Base-by-base conservation (phyloP, 2,329 filamentous ascomycete genomes). In the Pseudofabraea citricarpa region DNA sequence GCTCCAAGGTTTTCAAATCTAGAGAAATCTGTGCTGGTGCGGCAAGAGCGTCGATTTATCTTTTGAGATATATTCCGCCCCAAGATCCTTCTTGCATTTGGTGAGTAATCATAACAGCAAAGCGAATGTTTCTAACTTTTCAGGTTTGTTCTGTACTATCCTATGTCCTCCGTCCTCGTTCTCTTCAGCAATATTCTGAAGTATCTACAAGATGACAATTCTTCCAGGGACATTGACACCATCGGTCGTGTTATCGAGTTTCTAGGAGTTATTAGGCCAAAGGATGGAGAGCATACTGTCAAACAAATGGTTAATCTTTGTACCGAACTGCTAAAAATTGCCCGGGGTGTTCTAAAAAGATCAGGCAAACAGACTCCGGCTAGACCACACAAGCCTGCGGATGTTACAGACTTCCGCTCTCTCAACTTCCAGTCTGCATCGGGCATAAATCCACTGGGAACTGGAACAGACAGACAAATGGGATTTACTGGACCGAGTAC, bases 111-210 rank as follows among this genome's bases (percentile, higher is more conserved):
- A 16, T 26, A 15, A 3, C n/a, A 3, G 19, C 18, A 6, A 2
- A 21, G 16, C 4, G n/a, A 20, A 16, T 40, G 18, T 56, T 44
- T 63, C 69, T 58, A 69, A 46, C 48, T 10, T 18, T 24, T 7
- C 46, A 83, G 79, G 89, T 77, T 98, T 60, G 87, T 96, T 53
- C 71, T 97, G 10, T 98, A 98, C 66, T 98, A 95, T 67, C 93
- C 93, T 0, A 90, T 98, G 6, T 95, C 93, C 1, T 87, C 93
- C 1, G 77, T 97, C 4, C 90, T 98, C 33, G 97, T 93, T 0
- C 71, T 98, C 2, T 98, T 98, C 58, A 90, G 91, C 46, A 96
- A 97, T 58, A 94, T 97, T 36, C 68, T 98, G 1, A 91, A 98
- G 61, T 97, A 97, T 55, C 93, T 93, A 0, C 80, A 91, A 46